These are phyloP conservation scores for Mucor racemosus DNA, from an alignment of 371 early-diverging fungal species.

Conservation along the genomic window DNA sequence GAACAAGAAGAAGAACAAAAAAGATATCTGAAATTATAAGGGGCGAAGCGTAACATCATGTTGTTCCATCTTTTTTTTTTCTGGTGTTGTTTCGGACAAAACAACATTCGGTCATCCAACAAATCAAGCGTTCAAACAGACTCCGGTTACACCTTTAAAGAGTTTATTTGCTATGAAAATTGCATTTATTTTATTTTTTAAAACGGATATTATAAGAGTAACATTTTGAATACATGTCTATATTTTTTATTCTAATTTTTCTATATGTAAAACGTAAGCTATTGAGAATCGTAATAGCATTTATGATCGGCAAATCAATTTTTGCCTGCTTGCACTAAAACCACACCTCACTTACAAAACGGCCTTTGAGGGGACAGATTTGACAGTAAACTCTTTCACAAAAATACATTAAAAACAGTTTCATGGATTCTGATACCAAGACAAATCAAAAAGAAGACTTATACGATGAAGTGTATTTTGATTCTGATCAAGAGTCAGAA, in stretches of 20 bases:
- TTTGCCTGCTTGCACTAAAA: neutral
- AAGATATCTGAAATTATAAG: slow-evolving; percentile 8
- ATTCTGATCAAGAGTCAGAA: slow-evolving; percentile 47
- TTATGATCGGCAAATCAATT: neutral
- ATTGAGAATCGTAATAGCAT: too few species aligned
- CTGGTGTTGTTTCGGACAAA: slow-evolving; percentile 4
- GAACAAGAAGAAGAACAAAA: slow-evolving; percentile 17
- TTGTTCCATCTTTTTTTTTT: too few species aligned
- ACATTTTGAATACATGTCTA: too few species aligned
- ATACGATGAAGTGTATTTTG: slow-evolving; percentile 59
- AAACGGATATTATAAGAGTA: too few species aligned
- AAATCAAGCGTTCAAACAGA: neutral
- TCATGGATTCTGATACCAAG: slow-evolving; percentile 1
- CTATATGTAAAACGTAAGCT: too few species aligned
- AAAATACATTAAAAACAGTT: neutral
- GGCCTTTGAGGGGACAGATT: neutral
- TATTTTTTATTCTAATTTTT: too few species aligned
- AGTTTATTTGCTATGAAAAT: neutral
- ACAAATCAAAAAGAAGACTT: slow-evolving; percentile 21
- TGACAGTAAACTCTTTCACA: neutral
- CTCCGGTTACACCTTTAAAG: neutral
- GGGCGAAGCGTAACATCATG: neutral
- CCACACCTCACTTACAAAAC: too few species aligned
- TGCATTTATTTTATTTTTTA: neutral
- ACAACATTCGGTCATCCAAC: neutral